Percentiles rank a stretch among this genome's conserved stretches.
phyloP scores from a whole-genome alignment of 495 filamentous ascomycete genomes.

The Parachaetomium inaequale region DNA sequence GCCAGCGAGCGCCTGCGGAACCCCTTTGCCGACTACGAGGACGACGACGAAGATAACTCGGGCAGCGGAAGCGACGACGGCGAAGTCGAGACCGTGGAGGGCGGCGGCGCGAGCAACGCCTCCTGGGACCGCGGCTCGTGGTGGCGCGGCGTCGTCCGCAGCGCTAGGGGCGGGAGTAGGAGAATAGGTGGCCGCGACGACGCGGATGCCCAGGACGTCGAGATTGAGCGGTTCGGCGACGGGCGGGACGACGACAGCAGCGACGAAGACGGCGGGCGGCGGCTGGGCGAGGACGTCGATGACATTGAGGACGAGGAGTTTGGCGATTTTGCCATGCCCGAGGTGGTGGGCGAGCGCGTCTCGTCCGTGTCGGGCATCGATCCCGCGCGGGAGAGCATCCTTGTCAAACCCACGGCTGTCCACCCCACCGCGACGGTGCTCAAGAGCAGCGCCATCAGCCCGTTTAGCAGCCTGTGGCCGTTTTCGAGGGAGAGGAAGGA shows the following conservation, averaged over 20 bases:
- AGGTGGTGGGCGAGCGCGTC: conserved; percentile 35
- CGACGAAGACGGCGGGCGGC: conserved; percentile 30
- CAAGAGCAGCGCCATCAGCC: conserved; percentile 33
- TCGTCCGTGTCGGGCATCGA: conserved; percentile 33
- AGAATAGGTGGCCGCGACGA: conserved; percentile 1
- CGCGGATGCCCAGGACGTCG: conserved; percentile 5
- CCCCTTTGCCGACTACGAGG: conserved; percentile 49
- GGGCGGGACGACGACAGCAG: conserved; percentile 41
- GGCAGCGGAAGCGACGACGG: conserved; percentile 33
- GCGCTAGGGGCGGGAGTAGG: conserved; percentile 19
- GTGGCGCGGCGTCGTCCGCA: conserved; percentile 44
- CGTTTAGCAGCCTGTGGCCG: conserved; percentile 48
- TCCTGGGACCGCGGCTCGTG: conserved; percentile 42
- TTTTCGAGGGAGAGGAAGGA: conserved; percentile 35
- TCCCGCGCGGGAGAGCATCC: conserved; percentile 31
- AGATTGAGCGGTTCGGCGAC: conserved; percentile 43
- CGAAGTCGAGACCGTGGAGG: conserved; percentile 32
- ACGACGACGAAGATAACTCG: conserved; percentile 43
- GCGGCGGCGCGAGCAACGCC: conserved; percentile 13
- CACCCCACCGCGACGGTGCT: conserved; percentile 36
- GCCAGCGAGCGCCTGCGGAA: conserved; percentile 36
- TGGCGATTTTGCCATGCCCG: conserved; percentile 52
- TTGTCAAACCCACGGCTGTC: conserved; percentile 47
- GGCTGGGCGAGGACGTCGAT: conserved; percentile 33
- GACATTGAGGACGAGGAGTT: conserved; percentile 51